Base-by-base conservation (phyloP, 306 rosid genomes). In the Pyrus bretschneideri region DNA sequence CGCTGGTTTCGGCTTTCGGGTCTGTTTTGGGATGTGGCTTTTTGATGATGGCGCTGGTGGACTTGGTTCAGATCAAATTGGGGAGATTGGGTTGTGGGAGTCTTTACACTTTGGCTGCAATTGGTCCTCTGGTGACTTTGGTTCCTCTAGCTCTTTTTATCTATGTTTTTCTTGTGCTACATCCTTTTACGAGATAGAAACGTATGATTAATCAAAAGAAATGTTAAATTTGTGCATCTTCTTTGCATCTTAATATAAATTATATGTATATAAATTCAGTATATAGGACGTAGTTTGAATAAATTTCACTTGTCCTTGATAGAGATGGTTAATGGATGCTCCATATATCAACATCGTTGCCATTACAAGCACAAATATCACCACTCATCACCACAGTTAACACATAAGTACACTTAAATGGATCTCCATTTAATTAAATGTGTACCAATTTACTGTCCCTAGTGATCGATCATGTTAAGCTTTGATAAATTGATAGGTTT, bases 1-100 rank as follows among this genome's bases (percentile, higher is more conserved):
- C 81, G n/a, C 74, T 92, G 29, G 84, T 85, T 75, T 95, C 93
- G 49, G 97, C 89, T 7, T 45, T 88, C 5, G 96, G 97, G 11
- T 92, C 95, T 35, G 92, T 90, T 67, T 85, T 81, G 21, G 96
- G 97, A 19, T 95, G 93, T 44, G 97, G 88, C 77, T 95, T 94
- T 59, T 85, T 94, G 90, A 87, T 89, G 75, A 74, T 87, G 88
- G 96, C 98, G 21, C 75, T 94, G 82, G 88, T 90, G 77, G 80
- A 86, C 79, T 84, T 92, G 89, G 91, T 91, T 29, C 96, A 89
- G 86, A 89, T 92, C 67, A 94, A 90, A 75, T 23, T 90, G 81
- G 98, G 96, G 70, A 83, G 57, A 72, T 80, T 94, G 79, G 90
- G 72, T 73, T 94, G 96, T 87, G 88, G 93, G 52, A 77, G 86